Conservation (phyloP, 192 early-diverging fungal genomes). For the Coemansia asiatica region DNA sequence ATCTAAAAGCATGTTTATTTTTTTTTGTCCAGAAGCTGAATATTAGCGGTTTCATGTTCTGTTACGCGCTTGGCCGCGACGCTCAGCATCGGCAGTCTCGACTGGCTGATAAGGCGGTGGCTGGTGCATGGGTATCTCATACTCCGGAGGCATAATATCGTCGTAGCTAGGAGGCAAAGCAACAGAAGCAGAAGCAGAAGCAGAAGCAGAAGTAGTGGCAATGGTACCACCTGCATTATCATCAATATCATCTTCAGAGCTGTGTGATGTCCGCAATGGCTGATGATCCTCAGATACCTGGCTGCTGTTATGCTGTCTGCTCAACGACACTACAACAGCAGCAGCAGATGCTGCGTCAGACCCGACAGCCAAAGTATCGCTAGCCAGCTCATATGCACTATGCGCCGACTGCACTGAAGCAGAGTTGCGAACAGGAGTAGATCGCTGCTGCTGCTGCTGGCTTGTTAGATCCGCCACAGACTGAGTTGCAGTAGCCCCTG, state of each 20-base stretch:
- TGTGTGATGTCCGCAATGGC: too few relatives aligned
- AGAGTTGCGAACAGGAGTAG: neutral
- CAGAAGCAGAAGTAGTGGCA: neutral
- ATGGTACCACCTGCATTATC: too few relatives aligned
- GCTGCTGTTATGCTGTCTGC: neutral
- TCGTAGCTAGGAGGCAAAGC: constrained; percentile 39
- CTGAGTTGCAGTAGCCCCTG: neutral
- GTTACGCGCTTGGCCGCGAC: neutral
- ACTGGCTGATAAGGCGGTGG: constrained; percentile 40
- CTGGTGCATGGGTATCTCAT: constrained; percentile 16
- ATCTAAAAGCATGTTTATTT: too few relatives aligned
- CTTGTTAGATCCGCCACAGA: too few relatives aligned
- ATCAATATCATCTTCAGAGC: too few relatives aligned
- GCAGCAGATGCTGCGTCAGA: neutral
- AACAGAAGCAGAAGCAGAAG: neutral
- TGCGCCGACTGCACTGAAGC: neutral
- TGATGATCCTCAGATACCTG: neutral
- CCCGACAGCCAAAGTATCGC: neutral
- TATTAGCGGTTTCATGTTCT: neutral
- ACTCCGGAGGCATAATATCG: constrained; percentile 36
- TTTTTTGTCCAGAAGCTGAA: too few relatives aligned
- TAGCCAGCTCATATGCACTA: neutral
- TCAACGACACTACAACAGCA: neutral
- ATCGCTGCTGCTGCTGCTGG: neutral
- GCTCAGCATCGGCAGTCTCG: neutral